Evolutionary conservation across 345 rosid genomes (phyloP).

Genomic region (Camelina laxa): DNA sequence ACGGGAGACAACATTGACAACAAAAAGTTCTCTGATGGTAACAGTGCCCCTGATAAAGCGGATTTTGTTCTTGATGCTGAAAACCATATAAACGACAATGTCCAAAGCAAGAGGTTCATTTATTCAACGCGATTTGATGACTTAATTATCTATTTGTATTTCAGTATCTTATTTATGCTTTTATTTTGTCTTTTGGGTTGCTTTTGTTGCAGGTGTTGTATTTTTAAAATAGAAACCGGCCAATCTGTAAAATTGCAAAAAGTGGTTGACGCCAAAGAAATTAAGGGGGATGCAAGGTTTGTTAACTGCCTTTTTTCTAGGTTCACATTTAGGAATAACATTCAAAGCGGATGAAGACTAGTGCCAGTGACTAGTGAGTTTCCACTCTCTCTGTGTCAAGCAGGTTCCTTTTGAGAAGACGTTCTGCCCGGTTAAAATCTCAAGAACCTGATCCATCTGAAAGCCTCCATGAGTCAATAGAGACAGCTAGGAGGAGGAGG

Average conservation of each 20-base stretch:
- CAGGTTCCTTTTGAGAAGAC: slow-evolving; percentile 14
- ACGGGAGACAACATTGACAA: background rate
- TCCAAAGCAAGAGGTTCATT: slow-evolving; percentile 16
- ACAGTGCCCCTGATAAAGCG: slow-evolving; percentile 13
- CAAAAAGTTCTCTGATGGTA: slow-evolving; percentile 2
- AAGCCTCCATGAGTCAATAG: slow-evolving; percentile 10
- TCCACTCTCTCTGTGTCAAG: background rate
- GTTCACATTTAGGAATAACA: background rate
- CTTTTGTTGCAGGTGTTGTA: slow-evolving; percentile 13
- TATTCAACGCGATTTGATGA: background rate
- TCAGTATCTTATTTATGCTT: background rate
- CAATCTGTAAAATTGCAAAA: background rate
- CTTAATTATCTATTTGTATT: background rate
- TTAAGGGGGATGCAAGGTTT: background rate
- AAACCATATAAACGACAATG: slow-evolving; percentile 9
- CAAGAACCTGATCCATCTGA: slow-evolving; percentile 20
- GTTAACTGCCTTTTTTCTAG: background rate
- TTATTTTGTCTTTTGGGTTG: background rate
- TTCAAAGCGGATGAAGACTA: background rate
- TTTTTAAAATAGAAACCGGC: background rate
- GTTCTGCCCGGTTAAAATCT: slow-evolving; percentile 17
- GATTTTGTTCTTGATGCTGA: background rate
- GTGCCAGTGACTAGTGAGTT: background rate
- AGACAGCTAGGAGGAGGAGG: slow-evolving; percentile 33
- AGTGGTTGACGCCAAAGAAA: slow-evolving; percentile 2